These are phyloP conservation scores for Scheffersomyces illinoinensis DNA, from an alignment of 1,139 yeast genomes.

Conservation along the genomic window DNA sequence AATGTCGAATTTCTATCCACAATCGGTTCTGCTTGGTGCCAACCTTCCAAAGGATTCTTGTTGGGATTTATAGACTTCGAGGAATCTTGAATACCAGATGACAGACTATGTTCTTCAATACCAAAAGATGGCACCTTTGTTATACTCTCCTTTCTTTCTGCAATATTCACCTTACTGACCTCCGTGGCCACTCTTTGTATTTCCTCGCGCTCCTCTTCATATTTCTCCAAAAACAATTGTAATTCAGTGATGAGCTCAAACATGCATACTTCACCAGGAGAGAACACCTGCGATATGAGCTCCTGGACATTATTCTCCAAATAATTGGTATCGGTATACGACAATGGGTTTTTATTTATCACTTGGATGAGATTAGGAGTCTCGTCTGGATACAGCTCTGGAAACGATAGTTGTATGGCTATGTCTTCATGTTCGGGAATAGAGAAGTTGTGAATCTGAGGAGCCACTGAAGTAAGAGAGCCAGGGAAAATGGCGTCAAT, in stretches of 20 bases:
- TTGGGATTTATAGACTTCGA: slow-evolving; percentile 1
- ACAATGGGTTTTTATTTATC: slow-evolving; percentile 28
- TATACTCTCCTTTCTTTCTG: background rate
- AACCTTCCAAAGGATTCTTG: slow-evolving; percentile 56
- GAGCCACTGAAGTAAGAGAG: slow-evolving; percentile 30
- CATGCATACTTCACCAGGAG: slow-evolving; percentile 67
- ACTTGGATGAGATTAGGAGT: slow-evolving; percentile 60
- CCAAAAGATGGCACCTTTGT: background rate
- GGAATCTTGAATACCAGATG: background rate
- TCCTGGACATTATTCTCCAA: slow-evolving; percentile 46
- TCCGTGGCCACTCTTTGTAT: background rate
- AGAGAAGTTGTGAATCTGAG: slow-evolving; percentile 48
- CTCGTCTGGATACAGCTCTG: slow-evolving; percentile 66
- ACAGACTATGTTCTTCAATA: background rate
- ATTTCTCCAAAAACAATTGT: slow-evolving; percentile 48
- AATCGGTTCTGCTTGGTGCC: slow-evolving; percentile 78
- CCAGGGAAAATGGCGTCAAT: slow-evolving; percentile 89
- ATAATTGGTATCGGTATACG: slow-evolving; percentile 44
- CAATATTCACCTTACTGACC: background rate
- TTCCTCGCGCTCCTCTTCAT: slow-evolving; percentile 19
- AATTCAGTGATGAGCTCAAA: slow-evolving; percentile 75
- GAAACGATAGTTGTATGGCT: slow-evolving; percentile 65
- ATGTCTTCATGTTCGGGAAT: slow-evolving; percentile 68
- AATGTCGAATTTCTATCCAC: slow-evolving; percentile 85
- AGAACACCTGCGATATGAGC: slow-evolving; percentile 50